Conservation (phyloP, 805 yeast species). For the Lipomyces kockii region DNA sequence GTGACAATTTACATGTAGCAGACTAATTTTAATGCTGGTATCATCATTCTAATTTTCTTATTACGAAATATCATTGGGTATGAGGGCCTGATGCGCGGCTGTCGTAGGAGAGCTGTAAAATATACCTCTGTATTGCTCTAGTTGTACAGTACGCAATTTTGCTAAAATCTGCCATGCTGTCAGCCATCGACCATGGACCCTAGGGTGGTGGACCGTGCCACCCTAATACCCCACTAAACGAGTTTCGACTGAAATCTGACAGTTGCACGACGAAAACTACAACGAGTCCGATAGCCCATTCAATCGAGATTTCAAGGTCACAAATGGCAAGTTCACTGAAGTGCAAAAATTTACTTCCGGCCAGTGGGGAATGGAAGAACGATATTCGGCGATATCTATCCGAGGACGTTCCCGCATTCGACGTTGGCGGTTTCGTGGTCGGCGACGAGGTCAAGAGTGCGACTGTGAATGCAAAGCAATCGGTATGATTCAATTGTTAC, state of each 20-base stretch:
- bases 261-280: too few species aligned
- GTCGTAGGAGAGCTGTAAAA: too few species aligned
- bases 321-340: conserved; percentile 14
- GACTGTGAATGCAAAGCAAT: conserved; percentile 76
- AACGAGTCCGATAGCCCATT: too few species aligned
- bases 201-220: too few species aligned
- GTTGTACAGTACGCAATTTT: too few species aligned
- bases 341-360: conserved; percentile 64
- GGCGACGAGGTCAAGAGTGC: conserved; percentile 75
- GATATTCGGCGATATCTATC: conserved; percentile 74
- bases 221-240: too few species aligned
- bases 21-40: background rate
- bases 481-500: conserved; percentile 33
- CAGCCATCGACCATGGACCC: too few species aligned
- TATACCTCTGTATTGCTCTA: too few species aligned
- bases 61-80: too few species aligned
- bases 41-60: background rate
- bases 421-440: conserved; percentile 94
- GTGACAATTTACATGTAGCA: background rate
- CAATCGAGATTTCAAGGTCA: background rate
- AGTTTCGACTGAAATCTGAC: too few species aligned
- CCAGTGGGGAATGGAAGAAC: conserved; percentile 79
- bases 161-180: too few species aligned
- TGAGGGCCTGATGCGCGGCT: too few species aligned
- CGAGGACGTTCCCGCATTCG: conserved; percentile 93